These are phyloP conservation scores for Ganoderma resinaceum DNA, from an alignment of 1,284 basidiomycete genomes.

Conservation along the genomic window DNA sequence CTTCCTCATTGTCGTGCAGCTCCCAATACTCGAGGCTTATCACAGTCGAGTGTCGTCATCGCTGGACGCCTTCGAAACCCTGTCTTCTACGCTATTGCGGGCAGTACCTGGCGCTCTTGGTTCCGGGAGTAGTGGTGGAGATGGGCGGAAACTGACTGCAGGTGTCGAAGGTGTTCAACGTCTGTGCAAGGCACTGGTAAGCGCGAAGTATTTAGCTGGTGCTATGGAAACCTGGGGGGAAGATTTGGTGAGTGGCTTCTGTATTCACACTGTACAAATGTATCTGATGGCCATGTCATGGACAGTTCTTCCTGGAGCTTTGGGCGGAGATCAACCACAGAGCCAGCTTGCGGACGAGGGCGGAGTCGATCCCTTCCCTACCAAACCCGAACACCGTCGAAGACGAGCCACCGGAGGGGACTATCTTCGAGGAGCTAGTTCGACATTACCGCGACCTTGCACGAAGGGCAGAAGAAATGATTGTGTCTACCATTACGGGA, in stretches of 20 bases:
- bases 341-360: constrained; percentile 59
- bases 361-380: constrained; percentile 54
- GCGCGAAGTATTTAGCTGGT: constrained; percentile 72
- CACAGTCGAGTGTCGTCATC: constrained; percentile 81
- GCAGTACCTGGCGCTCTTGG: constrained; percentile 89
- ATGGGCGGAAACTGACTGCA: constrained; percentile 69
- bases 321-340: constrained; percentile 79
- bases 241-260: constrained; percentile 64
- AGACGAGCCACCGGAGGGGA: constrained; percentile 56
- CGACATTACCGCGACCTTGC: constrained; percentile 67
- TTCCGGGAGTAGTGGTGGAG: constrained; percentile 53
- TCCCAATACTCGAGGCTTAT: constrained; percentile 85
- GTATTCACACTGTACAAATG: background rate
- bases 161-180: constrained; percentile 84
- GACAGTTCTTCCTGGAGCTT: constrained; percentile 88
- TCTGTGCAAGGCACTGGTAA: constrained; percentile 84
- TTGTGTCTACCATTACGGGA: constrained; percentile 78
- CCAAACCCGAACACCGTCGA: constrained; percentile 50
- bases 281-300: background rate
- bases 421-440: constrained; percentile 81
- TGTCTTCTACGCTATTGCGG: constrained; percentile 87
- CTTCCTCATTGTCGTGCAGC: constrained; percentile 86
- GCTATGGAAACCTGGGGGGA: constrained; percentile 86
- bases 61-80: constrained; percentile 91
- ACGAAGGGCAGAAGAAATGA: constrained; percentile 83